Evolutionary conservation across 495 filamentous ascomycete species (phyloP).

Genomic region (Sordaria brevicollis): DNA sequence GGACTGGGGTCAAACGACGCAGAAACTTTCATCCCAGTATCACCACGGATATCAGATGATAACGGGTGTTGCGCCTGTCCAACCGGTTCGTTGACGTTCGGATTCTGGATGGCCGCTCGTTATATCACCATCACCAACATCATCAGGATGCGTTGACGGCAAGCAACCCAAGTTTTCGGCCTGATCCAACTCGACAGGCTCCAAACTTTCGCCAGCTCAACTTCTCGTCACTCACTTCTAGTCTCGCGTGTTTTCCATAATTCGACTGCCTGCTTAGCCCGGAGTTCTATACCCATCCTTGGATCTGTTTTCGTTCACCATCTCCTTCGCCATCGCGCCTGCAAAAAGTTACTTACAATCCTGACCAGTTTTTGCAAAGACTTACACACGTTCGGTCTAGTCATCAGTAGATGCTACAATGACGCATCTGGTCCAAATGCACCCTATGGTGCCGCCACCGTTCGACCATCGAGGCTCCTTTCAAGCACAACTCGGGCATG

Average conservation of each 20-base stretch:
- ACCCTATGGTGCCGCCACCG: conserved; percentile 37
- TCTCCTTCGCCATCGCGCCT: neutral
- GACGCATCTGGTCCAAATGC: conserved; percentile 32
- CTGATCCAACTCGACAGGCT: neutral
- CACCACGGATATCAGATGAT: neutral
- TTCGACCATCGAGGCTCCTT: conserved; percentile 24
- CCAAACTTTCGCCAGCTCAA: neutral
- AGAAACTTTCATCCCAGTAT: neutral
- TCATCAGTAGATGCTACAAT: neutral
- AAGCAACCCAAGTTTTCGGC: neutral
- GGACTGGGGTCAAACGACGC: neutral
- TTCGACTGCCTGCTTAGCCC: neutral
- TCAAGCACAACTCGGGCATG: conserved; percentile 4
- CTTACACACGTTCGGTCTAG: neutral
- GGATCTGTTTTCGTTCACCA: neutral
- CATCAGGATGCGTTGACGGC: neutral
- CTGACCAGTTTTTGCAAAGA: neutral
- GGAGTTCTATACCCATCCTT: neutral
- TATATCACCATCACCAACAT: neutral
- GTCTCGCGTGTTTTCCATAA: neutral
- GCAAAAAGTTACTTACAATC: neutral
- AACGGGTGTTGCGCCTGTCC: neutral
- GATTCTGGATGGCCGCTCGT: neutral
- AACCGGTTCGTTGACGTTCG: neutral
- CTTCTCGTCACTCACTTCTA: neutral